Percentiles rank a stretch among this genome's conserved stretches.
phyloP scores from a whole-genome alignment of 345 rosid genomes.

The Hibiscus trionum region DNA sequence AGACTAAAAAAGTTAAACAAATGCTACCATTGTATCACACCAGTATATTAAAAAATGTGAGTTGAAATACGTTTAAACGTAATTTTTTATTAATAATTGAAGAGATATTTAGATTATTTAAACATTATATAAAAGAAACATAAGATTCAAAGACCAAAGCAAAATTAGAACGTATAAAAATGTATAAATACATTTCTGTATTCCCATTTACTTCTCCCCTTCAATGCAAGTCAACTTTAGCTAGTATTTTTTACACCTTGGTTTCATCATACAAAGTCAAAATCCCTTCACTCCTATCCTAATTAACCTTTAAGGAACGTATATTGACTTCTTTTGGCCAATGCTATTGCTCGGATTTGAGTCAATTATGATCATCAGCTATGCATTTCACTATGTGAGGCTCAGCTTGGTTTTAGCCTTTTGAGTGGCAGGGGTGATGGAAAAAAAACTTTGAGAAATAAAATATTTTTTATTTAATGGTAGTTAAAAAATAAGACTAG shows the following conservation, averaged over 20 bases:
- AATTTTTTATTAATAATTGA: too few species aligned
- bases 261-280: background rate
- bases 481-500: too few species aligned
- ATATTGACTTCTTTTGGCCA: background rate
- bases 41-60: too few species aligned
- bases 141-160: too few species aligned
- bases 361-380: background rate
- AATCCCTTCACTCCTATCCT: background rate
- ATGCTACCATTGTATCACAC: too few species aligned
- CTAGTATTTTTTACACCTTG: background rate
- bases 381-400: background rate
- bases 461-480: background rate
- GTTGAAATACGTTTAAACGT: too few species aligned
- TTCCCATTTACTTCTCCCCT: background rate
- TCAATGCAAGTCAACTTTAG: too few species aligned
- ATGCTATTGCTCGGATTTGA: background rate
- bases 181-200: background rate
- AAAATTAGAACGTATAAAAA: too few species aligned
- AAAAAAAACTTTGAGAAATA: background rate
- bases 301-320: background rate
- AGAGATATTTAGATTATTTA: too few species aligned
- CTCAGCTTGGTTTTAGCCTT: background rate
- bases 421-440: too few species aligned
- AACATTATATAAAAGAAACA: too few species aligned
- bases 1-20: too few species aligned